phyloP scores from a whole-genome alignment of 2,329 filamentous ascomycete species.

The Bretziella fagacearum region DNA sequence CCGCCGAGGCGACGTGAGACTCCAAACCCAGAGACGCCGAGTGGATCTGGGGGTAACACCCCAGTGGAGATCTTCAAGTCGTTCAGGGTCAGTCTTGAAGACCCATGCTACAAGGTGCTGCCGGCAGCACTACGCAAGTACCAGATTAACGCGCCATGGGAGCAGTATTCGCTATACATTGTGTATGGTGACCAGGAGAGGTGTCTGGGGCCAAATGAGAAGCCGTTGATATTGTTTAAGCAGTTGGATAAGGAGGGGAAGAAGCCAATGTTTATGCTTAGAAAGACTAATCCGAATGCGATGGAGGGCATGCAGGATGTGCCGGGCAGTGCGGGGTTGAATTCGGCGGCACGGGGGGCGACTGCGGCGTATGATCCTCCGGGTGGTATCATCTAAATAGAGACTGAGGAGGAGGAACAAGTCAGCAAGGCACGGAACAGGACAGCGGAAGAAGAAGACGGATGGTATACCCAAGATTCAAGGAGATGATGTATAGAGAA shows the following conservation, averaged over 20 bases:
- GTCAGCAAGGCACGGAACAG: too few relatives aligned
- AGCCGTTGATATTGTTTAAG: conserved; percentile 90
- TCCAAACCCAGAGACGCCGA: conserved; percentile 42
- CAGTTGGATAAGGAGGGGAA: conserved; percentile 91
- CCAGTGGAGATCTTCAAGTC: conserved; percentile 96
- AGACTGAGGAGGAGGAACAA: too few relatives aligned
- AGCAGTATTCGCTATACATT: conserved; percentile 94
- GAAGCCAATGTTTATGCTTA: conserved; percentile 98
- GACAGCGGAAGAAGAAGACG: too few relatives aligned
- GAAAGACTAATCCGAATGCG: conserved; percentile 43
- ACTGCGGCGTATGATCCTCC: conserved; percentile 38
- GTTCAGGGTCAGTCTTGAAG: conserved; percentile 94
- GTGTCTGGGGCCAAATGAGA: conserved; percentile 79
- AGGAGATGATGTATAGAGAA: too few relatives aligned
- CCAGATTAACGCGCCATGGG: conserved; percentile 94
- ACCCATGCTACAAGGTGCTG: conserved; percentile 92
- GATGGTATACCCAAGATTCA: neutral
- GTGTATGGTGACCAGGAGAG: conserved; percentile 98
- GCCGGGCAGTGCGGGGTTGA: conserved; percentile 37
- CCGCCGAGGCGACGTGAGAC: conserved; percentile 43
- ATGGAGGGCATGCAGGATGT: conserved; percentile 29
- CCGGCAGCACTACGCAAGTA: conserved; percentile 94
- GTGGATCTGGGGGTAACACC: conserved; percentile 26
- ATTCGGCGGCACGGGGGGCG: conserved; percentile 28
- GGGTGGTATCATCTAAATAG: conserved; percentile 42